A percentile compares a stretch with the other conserved stretches of the same genome.
phyloP scores from a whole-genome alignment of 2,329 filamentous ascomycete species.

The Aspergillus sp. region DNA sequence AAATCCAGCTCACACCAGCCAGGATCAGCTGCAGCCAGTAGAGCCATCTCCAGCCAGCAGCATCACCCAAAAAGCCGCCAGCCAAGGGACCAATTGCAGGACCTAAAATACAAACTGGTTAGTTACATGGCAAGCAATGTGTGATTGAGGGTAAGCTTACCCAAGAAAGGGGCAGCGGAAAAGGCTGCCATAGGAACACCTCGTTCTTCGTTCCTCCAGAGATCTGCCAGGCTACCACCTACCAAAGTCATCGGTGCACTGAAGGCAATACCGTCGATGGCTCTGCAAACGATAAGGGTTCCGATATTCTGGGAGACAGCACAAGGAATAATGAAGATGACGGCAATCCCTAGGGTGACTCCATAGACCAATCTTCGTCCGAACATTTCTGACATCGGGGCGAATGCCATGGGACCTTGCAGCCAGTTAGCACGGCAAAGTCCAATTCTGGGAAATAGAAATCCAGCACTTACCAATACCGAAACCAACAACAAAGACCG shows the following conservation, averaged over 20 bases:
- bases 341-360: conserved; percentile 58
- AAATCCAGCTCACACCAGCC: conserved; percentile 57
- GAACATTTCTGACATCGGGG: conserved; percentile 66
- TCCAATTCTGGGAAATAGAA: neutral
- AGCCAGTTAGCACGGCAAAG: conserved; percentile 6
- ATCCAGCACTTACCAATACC: conserved; percentile 52
- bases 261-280: conserved; percentile 75
- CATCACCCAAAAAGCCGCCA: conserved; percentile 67
- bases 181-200: conserved; percentile 84
- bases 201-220: conserved; percentile 77
- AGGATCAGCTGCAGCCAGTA: conserved; percentile 84
- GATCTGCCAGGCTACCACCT: conserved; percentile 70
- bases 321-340: conserved; percentile 73
- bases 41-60: conserved; percentile 68
- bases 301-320: conserved; percentile 67
- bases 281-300: conserved; percentile 66
- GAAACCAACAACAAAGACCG: conserved; percentile 73
- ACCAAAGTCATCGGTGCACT: conserved; percentile 81
- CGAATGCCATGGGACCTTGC: conserved; percentile 65
- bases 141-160: too few species aligned
- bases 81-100: conserved; percentile 69
- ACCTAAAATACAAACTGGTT: conserved; percentile 43
- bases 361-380: conserved; percentile 65
- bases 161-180: conserved; percentile 63
- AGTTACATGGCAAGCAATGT: too few species aligned